Evolutionary conservation across 2,329 filamentous ascomycete genomes (phyloP).

Genomic region (Meredithiella fracta): DNA sequence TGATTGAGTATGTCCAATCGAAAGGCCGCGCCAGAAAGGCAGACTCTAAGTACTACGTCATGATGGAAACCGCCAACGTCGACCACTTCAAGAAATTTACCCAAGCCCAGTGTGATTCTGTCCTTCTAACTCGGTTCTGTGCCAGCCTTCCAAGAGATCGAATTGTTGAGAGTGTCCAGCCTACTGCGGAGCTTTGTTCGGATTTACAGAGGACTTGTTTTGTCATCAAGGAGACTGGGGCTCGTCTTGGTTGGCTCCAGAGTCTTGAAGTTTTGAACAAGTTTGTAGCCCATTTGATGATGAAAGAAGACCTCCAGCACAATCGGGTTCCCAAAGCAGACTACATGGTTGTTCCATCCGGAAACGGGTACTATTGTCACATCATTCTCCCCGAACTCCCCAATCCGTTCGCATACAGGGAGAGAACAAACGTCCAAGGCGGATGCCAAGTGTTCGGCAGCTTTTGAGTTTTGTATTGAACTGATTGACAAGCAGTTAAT

Average conservation of each 20-base stretch:
- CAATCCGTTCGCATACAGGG: slow-evolving; percentile 51
- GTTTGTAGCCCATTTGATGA: slow-evolving; percentile 50
- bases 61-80: slow-evolving; percentile 58
- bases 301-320: slow-evolving; percentile 24
- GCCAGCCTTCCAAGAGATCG: slow-evolving; percentile 57
- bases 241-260: slow-evolving; percentile 61
- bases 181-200: background rate
- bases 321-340: slow-evolving; percentile 27
- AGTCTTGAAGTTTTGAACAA: slow-evolving; percentile 55
- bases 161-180: slow-evolving; percentile 1
- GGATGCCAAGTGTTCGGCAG: slow-evolving; percentile 72
- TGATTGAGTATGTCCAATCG: slow-evolving; percentile 92
- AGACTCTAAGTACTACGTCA: slow-evolving; percentile 67
- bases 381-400: slow-evolving; percentile 61
- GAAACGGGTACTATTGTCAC: slow-evolving; percentile 54
- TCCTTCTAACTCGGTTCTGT: slow-evolving; percentile 59
- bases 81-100: slow-evolving; percentile 39
- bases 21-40: slow-evolving; percentile 66
- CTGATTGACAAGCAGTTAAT: slow-evolving; percentile 52
- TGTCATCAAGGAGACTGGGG: slow-evolving; percentile 49
- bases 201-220: slow-evolving; percentile 31
- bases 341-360: slow-evolving; percentile 44
- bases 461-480: slow-evolving; percentile 63
- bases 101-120: slow-evolving; percentile 44
- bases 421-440: slow-evolving; percentile 50